Base-by-base conservation (phyloP, 805 yeast species). In the Candida ascalaphidarum region DNA sequence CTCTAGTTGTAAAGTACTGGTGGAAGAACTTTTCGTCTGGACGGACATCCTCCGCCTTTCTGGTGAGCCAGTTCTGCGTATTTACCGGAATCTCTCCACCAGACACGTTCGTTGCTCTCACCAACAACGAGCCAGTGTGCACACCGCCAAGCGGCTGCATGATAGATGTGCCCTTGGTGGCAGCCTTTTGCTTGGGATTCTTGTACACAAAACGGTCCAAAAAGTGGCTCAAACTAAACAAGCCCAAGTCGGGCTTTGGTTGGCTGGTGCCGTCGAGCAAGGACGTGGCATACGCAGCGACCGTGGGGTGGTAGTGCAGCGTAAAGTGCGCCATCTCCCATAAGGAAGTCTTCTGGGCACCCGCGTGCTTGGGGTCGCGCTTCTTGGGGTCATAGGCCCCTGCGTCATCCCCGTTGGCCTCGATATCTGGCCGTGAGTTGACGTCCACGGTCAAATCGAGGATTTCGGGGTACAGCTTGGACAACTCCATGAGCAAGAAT, bases 61-160 rank as follows among this genome's bases (percentile, higher is more conserved):
- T 74, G 33, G 65, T 64, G 29, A 77, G 58, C 97, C 97, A 89
- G 51, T 86, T 79, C 41, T 80, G 78, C 6, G 92, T 72, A 47
- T 88, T 86, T 4, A 73, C 94, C 2, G 97, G 95, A 10, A 69
- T 49, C n/a, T 65, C 71, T 4, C 52, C 52, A 17, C 48, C 41
- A 11, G 48, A 24, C 15, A 52, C 45, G 33, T 54, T 55, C 4
- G 83, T 71, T n/a, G 84, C 74, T 44, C 65, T 76, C 9, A 81
- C 83, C 40, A 81, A 63, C 29, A 81, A 56, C 4, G 77, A 61
- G 7, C 81, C 83, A 13, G 83, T 77, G 37, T 79, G 81, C 1
- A 76, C 68, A 37, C 96, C 96, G 25, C 94, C 86, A 39, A 92
- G 65, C 28, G 98, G 97, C 65, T 92, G 98, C 97, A 92, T 92